phyloP scores from a whole-genome alignment of 1,284 basidiomycete species.

The Heterobasidion occidentale region DNA sequence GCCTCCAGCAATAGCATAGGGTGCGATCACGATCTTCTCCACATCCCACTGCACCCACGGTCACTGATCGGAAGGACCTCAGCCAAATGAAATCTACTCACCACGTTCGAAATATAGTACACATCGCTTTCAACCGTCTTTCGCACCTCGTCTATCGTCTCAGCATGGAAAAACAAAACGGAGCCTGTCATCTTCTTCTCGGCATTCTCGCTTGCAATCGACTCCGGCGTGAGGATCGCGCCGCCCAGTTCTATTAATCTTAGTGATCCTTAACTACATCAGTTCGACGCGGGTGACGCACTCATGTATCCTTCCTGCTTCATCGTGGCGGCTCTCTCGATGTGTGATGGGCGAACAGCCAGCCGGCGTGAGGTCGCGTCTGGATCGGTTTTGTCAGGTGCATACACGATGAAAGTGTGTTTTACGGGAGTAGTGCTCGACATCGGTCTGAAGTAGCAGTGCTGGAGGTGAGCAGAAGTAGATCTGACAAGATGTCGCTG shows the following conservation, averaged over 20 bases:
- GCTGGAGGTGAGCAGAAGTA: background rate
- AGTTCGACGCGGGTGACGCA: slow-evolving; percentile 12
- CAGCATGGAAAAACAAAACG: slow-evolving; percentile 20
- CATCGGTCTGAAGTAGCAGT: background rate
- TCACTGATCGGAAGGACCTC: background rate
- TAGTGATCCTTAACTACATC: background rate
- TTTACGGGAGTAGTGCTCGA: slow-evolving; percentile 4
- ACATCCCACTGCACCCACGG: background rate
- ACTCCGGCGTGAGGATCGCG: slow-evolving; percentile 19
- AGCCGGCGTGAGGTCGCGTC: slow-evolving; percentile 25
- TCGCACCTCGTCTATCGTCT: slow-evolving; percentile 18
- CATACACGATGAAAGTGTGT: slow-evolving; percentile 28
- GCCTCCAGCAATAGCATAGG: background rate
- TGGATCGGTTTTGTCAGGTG: slow-evolving; percentile 29
- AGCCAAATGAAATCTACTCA: slow-evolving; percentile 10
- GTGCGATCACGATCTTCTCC: background rate
- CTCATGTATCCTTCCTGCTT: slow-evolving; percentile 18
- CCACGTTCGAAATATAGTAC: slow-evolving; percentile 22
- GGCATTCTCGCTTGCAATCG: slow-evolving; percentile 7
- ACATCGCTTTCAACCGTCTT: slow-evolving; percentile 20
- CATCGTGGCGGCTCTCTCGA: slow-evolving; percentile 17
- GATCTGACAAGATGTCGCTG: background rate
- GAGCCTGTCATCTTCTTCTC: slow-evolving; percentile 22
- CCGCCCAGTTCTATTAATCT: slow-evolving; percentile 18
- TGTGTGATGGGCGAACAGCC: slow-evolving; percentile 23